phyloP scores from a whole-genome alignment of 1,284 basidiomycete species.

The Hortiboletus rubellus region DNA sequence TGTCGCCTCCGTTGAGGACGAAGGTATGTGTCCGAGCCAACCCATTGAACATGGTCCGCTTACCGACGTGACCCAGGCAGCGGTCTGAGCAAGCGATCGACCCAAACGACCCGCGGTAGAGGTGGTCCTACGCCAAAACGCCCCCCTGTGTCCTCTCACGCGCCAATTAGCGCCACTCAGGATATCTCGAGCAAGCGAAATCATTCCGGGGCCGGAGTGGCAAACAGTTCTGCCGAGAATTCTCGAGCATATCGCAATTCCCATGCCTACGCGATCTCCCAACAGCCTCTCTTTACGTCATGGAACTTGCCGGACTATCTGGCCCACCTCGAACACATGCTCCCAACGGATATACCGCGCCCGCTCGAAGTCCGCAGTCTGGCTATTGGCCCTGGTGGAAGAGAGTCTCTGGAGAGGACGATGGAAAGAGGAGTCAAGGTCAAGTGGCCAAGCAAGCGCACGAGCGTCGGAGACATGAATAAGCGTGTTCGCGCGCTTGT shows the following conservation, averaged over 20 bases:
- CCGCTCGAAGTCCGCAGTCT: conserved; percentile 72
- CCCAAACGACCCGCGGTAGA: conserved; percentile 49
- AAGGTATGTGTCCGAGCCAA: conserved; percentile 50
- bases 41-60: conserved; percentile 23
- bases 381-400: conserved; percentile 40
- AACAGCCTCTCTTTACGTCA: conserved; percentile 72
- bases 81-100: conserved; percentile 43
- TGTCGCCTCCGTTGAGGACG: conserved; percentile 52
- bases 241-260: conserved; percentile 68
- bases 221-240: conserved; percentile 30
- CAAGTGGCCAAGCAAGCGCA: conserved; percentile 91
- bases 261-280: conserved; percentile 73
- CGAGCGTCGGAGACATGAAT: conserved; percentile 95
- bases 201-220: conserved; percentile 36
- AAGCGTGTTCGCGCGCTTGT: conserved; percentile 90
- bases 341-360: conserved; percentile 74
- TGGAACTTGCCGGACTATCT: conserved; percentile 97
- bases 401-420: conserved; percentile 52
- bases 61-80: conserved; percentile 41
- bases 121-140: conserved; percentile 45
- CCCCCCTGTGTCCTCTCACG: conserved; percentile 48
- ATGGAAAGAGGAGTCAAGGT: conserved; percentile 90
- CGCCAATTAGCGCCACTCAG: conserved; percentile 40
- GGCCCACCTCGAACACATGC: conserved; percentile 80
- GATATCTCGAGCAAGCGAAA: conserved; percentile 50